These are phyloP conservation scores for Mycena venus DNA, from an alignment of 768 basidiomycete species.

Conservation along the genomic window DNA sequence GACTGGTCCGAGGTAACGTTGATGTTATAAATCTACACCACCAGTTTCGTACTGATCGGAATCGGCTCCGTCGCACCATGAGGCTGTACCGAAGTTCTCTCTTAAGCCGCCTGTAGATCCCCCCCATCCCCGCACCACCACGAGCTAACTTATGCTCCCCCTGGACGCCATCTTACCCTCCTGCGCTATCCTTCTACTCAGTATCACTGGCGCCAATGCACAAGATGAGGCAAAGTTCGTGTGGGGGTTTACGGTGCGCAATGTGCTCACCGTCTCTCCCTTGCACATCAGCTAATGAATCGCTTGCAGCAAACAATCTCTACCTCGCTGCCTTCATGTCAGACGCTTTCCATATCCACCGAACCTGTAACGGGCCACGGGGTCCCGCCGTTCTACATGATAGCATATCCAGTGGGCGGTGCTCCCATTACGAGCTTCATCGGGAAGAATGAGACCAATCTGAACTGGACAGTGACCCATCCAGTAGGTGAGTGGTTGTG, in stretches of 20 bases:
- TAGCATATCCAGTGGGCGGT: conserved; percentile 50
- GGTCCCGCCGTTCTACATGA: conserved; percentile 49
- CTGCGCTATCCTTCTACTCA: too few relatives aligned
- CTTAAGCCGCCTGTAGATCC: too few relatives aligned
- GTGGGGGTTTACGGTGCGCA: neutral
- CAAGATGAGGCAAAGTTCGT: too few relatives aligned
- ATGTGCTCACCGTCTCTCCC: neutral
- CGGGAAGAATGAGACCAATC: conserved; percentile 41
- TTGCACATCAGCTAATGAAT: neutral
- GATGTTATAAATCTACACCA: too few relatives aligned
- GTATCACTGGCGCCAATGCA: too few relatives aligned
- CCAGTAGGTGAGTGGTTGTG: conserved; percentile 44
- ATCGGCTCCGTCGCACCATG: too few relatives aligned
- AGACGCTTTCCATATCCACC: neutral
- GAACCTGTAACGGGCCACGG: conserved; percentile 13
- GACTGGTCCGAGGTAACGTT: too few relatives aligned
- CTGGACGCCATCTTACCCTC: too few relatives aligned
- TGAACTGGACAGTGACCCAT: conserved; percentile 52
- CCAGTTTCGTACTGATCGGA: too few relatives aligned
- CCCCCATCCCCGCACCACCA: too few relatives aligned
- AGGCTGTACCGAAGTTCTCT: too few relatives aligned
- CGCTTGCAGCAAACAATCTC: neutral
- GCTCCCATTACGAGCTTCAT: conserved; percentile 42
- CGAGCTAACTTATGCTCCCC: too few relatives aligned
- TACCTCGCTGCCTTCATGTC: neutral